A percentile compares a stretch with the other conserved stretches of the same genome.
These are phyloP conservation scores for Mucor ambiguus DNA, from an alignment of 371 early-diverging fungal genomes.

Conservation along the genomic window DNA sequence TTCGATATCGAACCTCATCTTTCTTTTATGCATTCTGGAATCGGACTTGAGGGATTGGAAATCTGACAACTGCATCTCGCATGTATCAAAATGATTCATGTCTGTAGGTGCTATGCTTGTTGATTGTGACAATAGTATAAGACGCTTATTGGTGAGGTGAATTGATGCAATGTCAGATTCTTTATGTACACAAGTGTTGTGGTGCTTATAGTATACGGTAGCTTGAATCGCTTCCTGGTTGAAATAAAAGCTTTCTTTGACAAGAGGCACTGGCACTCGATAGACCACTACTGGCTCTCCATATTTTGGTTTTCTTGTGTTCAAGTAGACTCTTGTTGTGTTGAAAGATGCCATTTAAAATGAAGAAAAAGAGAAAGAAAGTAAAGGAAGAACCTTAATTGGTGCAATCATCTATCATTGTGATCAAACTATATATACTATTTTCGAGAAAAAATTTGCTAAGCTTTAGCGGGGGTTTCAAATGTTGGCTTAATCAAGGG, in stretches of 20 bases:
- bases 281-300: neutral
- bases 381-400: neutral
- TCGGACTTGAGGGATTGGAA: conserved; percentile 14
- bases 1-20: conserved; percentile 9
- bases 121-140: conserved; percentile 12
- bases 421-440: neutral
- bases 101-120: conserved; percentile 5
- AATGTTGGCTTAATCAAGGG: neutral
- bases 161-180: conserved; percentile 5
- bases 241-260: conserved; percentile 13
- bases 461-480: neutral
- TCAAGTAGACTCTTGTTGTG: conserved; percentile 7
- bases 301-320: conserved; percentile 4
- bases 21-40: neutral
- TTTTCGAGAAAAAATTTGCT: conserved; percentile 1
- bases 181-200: neutral
- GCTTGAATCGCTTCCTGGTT: conserved; percentile 12
- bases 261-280: conserved; percentile 8
- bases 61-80: conserved; percentile 9
- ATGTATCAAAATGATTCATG: conserved; percentile 3
- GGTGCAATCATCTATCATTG: neutral
- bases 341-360: conserved; percentile 8
- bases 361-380: neutral
- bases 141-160: conserved; percentile 17
- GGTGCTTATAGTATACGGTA: neutral